Base-by-base conservation (phyloP, 2,329 filamentous ascomycete genomes). In the Paradendryphiella salina region DNA sequence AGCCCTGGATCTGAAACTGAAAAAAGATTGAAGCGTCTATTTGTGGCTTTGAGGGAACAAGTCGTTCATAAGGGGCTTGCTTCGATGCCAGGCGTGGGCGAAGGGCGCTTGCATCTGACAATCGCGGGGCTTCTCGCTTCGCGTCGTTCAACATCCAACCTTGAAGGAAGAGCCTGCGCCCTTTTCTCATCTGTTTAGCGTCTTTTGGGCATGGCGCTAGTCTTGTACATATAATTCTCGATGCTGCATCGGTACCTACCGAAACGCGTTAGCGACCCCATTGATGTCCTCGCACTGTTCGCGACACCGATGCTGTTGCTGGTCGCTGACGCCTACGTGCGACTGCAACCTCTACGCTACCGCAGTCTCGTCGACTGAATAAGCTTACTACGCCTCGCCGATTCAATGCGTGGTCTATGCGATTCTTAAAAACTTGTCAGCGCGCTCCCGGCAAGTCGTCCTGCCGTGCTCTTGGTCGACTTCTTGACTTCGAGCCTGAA, bases 371-470 rank as follows among this genome's bases (percentile, higher is more conserved):
- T 26, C 35, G 32, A 40, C 38, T 47, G 36, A 26, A 55, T 18
- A 58, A 61, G 52, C 52, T 48, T 47, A 55, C 44, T 48, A 55
- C 58, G 48, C 42, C 38, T 46, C 36, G 23, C 21, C 15, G 28
- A 35, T 35, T 23, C 21, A 17, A 40, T 14, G 15, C 48, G 46
- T 33, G 8, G 11, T 31, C 31, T n/a, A 36, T 10, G 26, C 36
- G 40, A 52, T 31, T 35, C 38, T 26, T n/a, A 32, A 20, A 21
- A 32, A 17, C 14, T 14, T 5, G 8, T 14, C 6, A 14, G 17
- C 39, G 31, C 38, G 20, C 6, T 18, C 18, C n/a, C 38, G 23
- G 39, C 26, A 50, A 38, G 28, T 42, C 33, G 18, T 38, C 23
- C 23, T 36, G 50, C 54, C 44, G 47, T 46, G 38, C 13, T 11